Evolutionary conservation across 2,329 filamentous ascomycete species (phyloP), one percentile per base, ranked within the genome.

Genomic region (Coleophoma eucalyptorum): DNA sequence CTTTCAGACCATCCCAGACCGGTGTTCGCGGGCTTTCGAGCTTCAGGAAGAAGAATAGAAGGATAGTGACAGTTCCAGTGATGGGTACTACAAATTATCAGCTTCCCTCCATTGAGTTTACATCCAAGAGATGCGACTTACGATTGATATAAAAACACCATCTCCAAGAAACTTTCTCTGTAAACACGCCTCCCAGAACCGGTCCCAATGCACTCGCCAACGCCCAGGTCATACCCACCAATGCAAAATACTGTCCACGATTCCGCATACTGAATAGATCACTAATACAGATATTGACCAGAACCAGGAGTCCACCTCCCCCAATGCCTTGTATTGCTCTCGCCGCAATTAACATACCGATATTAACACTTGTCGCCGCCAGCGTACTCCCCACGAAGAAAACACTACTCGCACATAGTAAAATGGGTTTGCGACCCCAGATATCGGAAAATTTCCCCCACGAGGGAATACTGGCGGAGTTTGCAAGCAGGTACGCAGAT

Each of bases 401-500:
- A 3, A 80, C 65, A 21, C 56, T 67, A 3, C 73, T 69, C 1
- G 77, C 73, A 1, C 70, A 58, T 1, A 82, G 62, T 3, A 83
- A 55, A 31, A 81, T 70, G 0, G 74, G 74, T 58, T 81, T 81
- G 6, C 79, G 72, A 3, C 79, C 79, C 73, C 74, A 83, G 33
- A 83, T 81, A 54, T 83, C 79, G 1, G 73, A 75, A 34, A 82
- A 64, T 53, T 79, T 80, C 4, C 84, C 86, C 87, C 87, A 91
- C 10, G 58, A 62, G 0, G 87, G 86, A 0, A 79, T 81, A 2
- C 76, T 76, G 0, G 86, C 83, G 0, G 86, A 83, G 60, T 82
- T 83, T 15, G 83, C 84, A 11, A 92, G 78, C 3, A 90, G 72
- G 65, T 87, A 92, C 0, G 87, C 81, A 26, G 79, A 83, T 1